Conservation (phyloP, 371 early-diverging fungal genomes). For the Mortierella sp. region DNA sequence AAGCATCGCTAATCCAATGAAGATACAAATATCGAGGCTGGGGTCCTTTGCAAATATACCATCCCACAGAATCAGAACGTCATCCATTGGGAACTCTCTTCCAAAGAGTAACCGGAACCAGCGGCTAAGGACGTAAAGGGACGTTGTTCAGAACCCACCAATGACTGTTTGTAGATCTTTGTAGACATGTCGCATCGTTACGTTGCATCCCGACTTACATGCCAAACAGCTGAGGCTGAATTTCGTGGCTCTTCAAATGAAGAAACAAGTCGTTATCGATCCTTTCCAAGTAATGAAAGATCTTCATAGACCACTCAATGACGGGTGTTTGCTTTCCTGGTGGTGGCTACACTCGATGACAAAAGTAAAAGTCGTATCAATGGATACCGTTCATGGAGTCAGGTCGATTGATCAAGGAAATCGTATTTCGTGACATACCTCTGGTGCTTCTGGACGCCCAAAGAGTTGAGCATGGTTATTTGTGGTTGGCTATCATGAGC, state of each 20-base stretch:
- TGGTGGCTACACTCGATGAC: slow-evolving; percentile 56
- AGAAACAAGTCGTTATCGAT: slow-evolving; percentile 76
- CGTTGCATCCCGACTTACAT: slow-evolving; percentile 63
- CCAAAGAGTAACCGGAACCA: slow-evolving; percentile 95
- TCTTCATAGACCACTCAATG: slow-evolving; percentile 75
- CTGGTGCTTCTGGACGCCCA: slow-evolving; percentile 34
- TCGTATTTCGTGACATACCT: slow-evolving; percentile 16
- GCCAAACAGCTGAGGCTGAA: slow-evolving; percentile 95
- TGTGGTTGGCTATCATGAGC: slow-evolving; percentile 10
- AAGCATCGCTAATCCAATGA: slow-evolving; percentile 81
- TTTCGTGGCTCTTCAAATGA: slow-evolving; percentile 76
- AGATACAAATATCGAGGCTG: slow-evolving; percentile 80
- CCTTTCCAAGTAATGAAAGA: slow-evolving; percentile 61
- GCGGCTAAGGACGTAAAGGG: slow-evolving; percentile 61
- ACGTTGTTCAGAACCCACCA: neutral
- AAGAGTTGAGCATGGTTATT: slow-evolving; percentile 29
- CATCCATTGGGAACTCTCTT: slow-evolving; percentile 82
- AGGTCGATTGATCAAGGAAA: neutral
- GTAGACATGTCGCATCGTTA: neutral
- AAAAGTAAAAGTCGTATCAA: neutral
- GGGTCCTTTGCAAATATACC: slow-evolving; percentile 85
- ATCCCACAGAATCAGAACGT: slow-evolving; percentile 88
- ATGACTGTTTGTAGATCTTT: neutral
- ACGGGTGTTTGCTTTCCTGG: slow-evolving; percentile 80
- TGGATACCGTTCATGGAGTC: neutral